These are phyloP conservation scores for Gossypium herbaceum DNA, from an alignment of 345 rosid genomes.

Conservation along the genomic window DNA sequence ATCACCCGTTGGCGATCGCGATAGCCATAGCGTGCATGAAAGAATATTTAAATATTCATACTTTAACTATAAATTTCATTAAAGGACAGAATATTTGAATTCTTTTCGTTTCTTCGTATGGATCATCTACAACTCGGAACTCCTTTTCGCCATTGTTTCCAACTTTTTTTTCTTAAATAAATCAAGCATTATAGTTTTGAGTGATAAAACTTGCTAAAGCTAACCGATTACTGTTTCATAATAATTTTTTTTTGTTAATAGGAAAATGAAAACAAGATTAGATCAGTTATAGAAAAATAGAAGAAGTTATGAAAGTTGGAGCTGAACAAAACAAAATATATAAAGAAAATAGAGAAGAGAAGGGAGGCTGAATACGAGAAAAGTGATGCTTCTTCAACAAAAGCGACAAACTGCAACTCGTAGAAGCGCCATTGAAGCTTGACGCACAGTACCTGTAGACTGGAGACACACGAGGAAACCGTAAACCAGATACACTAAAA, in stretches of 20 bases:
- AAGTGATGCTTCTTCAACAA: constrained; percentile 43
- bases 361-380: constrained; percentile 38
- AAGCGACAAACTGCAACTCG: constrained; percentile 39
- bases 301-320: not conserved
- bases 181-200: not conserved
- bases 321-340: not conserved
- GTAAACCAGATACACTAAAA: constrained; percentile 47
- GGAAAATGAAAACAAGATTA: not conserved
- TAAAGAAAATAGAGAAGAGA: not conserved
- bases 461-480: constrained; percentile 41
- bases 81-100: not conserved
- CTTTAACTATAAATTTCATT: not conserved
- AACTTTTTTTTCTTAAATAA: not conserved
- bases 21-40: not conserved
- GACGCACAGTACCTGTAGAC: constrained; percentile 33
- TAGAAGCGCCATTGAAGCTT: constrained; percentile 45
- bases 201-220: not conserved
- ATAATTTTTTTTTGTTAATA: not conserved
- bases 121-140: not conserved
- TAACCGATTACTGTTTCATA: not conserved
- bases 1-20: not conserved
- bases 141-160: not conserved
- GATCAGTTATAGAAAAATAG: not conserved
- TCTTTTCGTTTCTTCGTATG: not conserved
- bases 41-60: not conserved